Evolutionary conservation across 208 protist species (phyloP), one percentile per base, ranked within the genome.

Genomic region (Crithidia brevicula): DNA sequence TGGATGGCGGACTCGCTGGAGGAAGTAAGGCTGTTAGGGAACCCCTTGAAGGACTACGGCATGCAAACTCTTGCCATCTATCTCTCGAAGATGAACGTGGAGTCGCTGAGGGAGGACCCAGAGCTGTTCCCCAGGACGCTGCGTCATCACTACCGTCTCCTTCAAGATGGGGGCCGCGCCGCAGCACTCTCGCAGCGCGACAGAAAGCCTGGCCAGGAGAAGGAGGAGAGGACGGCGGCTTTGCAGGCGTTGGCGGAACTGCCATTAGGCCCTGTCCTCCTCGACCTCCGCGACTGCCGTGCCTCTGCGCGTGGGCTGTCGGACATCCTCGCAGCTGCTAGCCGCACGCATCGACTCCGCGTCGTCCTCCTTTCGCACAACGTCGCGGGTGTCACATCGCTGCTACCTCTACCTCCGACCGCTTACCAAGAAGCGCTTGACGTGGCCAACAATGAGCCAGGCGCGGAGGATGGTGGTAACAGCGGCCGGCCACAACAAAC

Each of bases 41-140:
- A 95, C 77, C 71, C 76, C 16, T 61, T 95, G 3, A 71, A 82
- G 36, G 89, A 95, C 65, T 85, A 92, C 59, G 89, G 89, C 33
- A 81, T 95, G 56, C 89, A 88, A 62, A 78, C 81, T 18, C 79
- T 95, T n/a, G 72, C 71, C 25, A 84, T 92, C 36, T 92, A 92
- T 63, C 59, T 95, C 9, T 43, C 82, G 3, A 88, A 90, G 65
- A 60, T 90, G 67, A 77, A 74, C 18, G 30, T 81, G 38, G 58
- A 56, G 36, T 34, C 72, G 11, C 43, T 89, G 23, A 9, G 46
- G 27, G 49, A 59, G 25, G 82, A 88, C 23, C 65, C 65, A 4
- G 63, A 79, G 42, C 72, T 92, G 28, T 88, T 88, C 38, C 60
- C 79, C 18, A 45, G 42, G n/a, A 53, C 25, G 27, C 65, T 90